Percentiles rank a stretch among this genome's conserved stretches.
Conservation (phyloP, 441 rosid species). For the Corymbia calophylla region DNA sequence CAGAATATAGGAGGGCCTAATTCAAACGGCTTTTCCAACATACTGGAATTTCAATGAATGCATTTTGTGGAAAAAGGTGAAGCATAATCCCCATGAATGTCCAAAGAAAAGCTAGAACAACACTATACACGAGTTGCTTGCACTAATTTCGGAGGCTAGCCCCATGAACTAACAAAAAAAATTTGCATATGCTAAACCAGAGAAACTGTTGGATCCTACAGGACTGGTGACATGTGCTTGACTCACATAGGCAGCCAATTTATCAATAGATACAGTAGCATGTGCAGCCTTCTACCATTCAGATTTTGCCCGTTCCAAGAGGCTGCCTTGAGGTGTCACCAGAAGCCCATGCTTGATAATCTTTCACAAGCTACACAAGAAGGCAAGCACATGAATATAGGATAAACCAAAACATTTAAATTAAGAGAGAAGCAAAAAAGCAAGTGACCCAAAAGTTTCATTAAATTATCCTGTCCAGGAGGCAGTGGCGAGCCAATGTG, state of each 20-base stretch:
- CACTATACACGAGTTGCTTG: background rate
- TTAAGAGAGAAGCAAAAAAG: background rate
- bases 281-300: conserved; percentile 2
- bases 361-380: conserved; percentile 65
- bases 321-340: conserved; percentile 91
- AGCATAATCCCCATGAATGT: background rate
- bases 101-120: background rate
- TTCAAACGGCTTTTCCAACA: background rate
- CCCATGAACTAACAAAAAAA: background rate
- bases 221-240: background rate
- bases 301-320: conserved; percentile 85
- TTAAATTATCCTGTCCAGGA: background rate
- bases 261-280: background rate
- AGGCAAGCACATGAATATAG: background rate
- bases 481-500: background rate
- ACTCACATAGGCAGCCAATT: background rate
- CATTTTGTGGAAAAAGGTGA: background rate
- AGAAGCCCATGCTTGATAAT: conserved; percentile 90
- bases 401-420: background rate
- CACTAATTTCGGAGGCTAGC: background rate
- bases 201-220: background rate
- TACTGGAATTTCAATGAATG: background rate
- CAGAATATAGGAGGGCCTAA: background rate
- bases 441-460: background rate
- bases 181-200: background rate